These are phyloP conservation scores for Aspergillus funiculosus DNA, from an alignment of 495 filamentous ascomycete species.

Conservation along the genomic window DNA sequence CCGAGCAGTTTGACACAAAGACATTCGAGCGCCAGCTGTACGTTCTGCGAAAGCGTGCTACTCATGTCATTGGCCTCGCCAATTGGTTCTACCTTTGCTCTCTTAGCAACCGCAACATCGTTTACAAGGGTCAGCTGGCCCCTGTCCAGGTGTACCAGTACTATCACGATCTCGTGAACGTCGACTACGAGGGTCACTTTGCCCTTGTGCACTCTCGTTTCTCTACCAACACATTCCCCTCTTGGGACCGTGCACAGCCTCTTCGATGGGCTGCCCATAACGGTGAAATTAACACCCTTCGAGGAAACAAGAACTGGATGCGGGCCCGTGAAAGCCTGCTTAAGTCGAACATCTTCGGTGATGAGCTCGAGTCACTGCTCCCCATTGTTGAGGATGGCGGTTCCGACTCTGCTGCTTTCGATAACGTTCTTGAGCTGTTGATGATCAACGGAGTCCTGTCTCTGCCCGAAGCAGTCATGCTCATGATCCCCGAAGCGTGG, in stretches of 20 bases:
- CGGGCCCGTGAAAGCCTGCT: constrained; percentile 93
- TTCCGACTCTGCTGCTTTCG: constrained; percentile 96
- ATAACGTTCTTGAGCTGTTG: constrained; percentile 94
- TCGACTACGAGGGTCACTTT: constrained; percentile 97
- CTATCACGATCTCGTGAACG: constrained; percentile 94
- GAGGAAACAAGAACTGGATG: constrained; percentile 99
- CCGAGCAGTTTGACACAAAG: constrained; percentile 72
- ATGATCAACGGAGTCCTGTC: constrained; percentile 97
- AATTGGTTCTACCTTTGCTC: constrained; percentile 99
- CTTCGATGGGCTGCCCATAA: constrained; percentile 98
- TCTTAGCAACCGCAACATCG: constrained; percentile 96
- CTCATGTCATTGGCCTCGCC: constrained; percentile 87
- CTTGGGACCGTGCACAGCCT: constrained; percentile 97
- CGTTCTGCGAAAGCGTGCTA: constrained; percentile 88
- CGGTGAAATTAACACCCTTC: constrained; percentile 97
- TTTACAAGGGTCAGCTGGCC: constrained; percentile 97
- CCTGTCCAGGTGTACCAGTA: constrained; percentile 99
- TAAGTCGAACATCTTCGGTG: constrained; percentile 86
- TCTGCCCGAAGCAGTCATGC: constrained; percentile 94
- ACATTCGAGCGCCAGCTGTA: constrained; percentile 92
- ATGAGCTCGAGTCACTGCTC: constrained; percentile 86
- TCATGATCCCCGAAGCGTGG: constrained; percentile 99
- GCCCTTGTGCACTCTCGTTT: constrained; percentile 97
- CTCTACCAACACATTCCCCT: constrained; percentile 98
- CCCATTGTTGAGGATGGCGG: constrained; percentile 97